Evolutionary conservation across 257 asterid species (phyloP).

Genomic region (Vinca minor): DNA sequence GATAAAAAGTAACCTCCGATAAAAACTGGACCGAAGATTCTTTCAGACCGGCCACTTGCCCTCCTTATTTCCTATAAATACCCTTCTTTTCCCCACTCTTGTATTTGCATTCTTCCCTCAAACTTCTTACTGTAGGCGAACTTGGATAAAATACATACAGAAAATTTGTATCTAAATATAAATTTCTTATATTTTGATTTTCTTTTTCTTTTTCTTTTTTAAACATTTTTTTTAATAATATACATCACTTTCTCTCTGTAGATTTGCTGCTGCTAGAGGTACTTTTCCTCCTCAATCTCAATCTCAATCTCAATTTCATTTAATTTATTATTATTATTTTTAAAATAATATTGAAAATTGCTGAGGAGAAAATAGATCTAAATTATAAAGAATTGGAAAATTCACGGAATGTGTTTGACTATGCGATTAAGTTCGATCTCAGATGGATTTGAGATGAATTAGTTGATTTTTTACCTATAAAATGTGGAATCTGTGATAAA

Average conservation of each 20-base stretch:
- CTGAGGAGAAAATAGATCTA: constrained; percentile 11
- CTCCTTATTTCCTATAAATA: constrained; percentile 57
- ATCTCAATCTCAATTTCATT: constrained; percentile 17
- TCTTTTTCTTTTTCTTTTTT: too few relatives aligned
- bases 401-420: constrained; percentile 14
- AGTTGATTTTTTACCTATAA: background rate
- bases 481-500: background rate
- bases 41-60: constrained; percentile 29
- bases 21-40: constrained; percentile 22
- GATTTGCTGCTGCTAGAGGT: constrained; percentile 49
- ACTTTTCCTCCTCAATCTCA: constrained; percentile 10
- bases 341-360: constrained; percentile 6
- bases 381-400: constrained; percentile 11
- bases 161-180: background rate
- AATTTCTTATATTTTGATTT: background rate
- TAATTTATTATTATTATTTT: constrained; percentile 14
- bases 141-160: background rate
- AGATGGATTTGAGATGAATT: constrained; percentile 6
- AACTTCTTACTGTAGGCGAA: background rate
- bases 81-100: constrained; percentile 25
- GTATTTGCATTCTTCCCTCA: constrained; percentile 1
- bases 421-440: constrained; percentile 14
- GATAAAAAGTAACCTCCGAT: constrained; percentile 25
- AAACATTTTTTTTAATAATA: constrained; percentile 5
- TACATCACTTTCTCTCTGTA: constrained; percentile 34